Evolutionary conservation across 139 green algal species (phyloP).

Genomic region (Auxenochlorella pyrenoidosa): DNA sequence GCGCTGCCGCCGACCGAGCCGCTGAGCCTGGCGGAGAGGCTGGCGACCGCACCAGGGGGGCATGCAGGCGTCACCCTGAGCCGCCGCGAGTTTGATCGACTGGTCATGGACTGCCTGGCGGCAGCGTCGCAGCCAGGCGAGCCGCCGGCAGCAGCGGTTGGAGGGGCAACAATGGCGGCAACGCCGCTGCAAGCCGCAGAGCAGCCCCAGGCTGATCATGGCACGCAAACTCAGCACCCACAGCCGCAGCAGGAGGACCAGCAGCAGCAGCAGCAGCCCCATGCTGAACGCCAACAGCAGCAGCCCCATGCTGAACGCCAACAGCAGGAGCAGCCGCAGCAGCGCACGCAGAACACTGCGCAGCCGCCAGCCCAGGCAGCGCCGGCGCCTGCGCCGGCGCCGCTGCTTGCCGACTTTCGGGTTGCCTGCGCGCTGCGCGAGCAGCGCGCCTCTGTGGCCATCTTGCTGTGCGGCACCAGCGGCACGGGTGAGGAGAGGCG

Average conservation of each 20-base stretch:
- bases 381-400: neutral
- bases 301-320: neutral
- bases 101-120: constrained; percentile 51
- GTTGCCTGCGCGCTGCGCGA: constrained; percentile 33
- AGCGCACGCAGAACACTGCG: neutral
- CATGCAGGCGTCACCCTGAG: constrained; percentile 31
- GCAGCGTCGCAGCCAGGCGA: neutral
- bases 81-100: constrained; percentile 38
- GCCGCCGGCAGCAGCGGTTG: neutral
- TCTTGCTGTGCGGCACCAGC: constrained; percentile 54
- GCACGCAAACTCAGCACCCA: neutral
- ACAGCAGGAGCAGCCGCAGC: neutral
- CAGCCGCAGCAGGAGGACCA: neutral
- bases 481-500: constrained; percentile 59
- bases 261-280: neutral
- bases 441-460: constrained; percentile 21
- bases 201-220: neutral
- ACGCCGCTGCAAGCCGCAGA: neutral
- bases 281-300: neutral
- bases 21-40: neutral
- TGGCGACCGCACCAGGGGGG: neutral
- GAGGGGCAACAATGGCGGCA: too few relatives aligned
- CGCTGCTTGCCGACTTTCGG: constrained; percentile 8
- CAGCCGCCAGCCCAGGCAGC: neutral
- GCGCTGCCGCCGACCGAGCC: constrained; percentile 19